These are phyloP conservation scores for Saccharomycopsis amapae DNA, from an alignment of 805 yeast genomes.

Conservation along the genomic window DNA sequence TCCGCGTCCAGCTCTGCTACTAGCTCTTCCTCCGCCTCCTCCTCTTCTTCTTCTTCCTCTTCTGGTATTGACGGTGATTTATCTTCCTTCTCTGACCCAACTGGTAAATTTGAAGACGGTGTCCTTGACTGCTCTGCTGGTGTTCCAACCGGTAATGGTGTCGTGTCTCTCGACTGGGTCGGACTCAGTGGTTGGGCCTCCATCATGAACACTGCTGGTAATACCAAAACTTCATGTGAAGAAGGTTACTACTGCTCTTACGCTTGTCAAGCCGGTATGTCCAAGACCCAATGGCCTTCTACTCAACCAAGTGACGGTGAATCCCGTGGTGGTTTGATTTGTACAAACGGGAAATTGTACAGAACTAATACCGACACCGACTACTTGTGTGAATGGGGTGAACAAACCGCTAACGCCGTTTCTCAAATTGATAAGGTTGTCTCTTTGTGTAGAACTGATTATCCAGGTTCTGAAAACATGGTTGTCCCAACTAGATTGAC, in stretches of 20 bases:
- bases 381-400: slow-evolving; percentile 81
- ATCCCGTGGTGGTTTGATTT: slow-evolving; percentile 87
- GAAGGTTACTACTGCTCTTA: slow-evolving; percentile 96
- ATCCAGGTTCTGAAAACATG: slow-evolving; percentile 99
- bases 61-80: slow-evolving; percentile 49
- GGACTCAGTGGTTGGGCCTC: slow-evolving; percentile 83
- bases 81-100: slow-evolving; percentile 40
- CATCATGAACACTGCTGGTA: slow-evolving; percentile 45
- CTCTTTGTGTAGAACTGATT: slow-evolving; percentile 95
- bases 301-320: slow-evolving; percentile 82
- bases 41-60: slow-evolving; percentile 29
- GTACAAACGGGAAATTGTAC: slow-evolving; percentile 81
- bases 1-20: slow-evolving; percentile 19
- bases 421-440: slow-evolving; percentile 55
- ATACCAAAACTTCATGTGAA: slow-evolving; percentile 66
- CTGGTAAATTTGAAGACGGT: slow-evolving; percentile 62
- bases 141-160: slow-evolving; percentile 83
- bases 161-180: slow-evolving; percentile 60
- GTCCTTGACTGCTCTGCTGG: slow-evolving; percentile 46
- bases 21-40: slow-evolving; percentile 24
- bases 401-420: slow-evolving; percentile 45
- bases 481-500: slow-evolving; percentile 80
- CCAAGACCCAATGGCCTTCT: slow-evolving; percentile 97
- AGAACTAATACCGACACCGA: slow-evolving; percentile 61
- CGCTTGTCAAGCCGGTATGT: slow-evolving; percentile 98